Percentiles rank a stretch among this genome's conserved stretches.
phyloP scores from a whole-genome alignment of 129 eudicot genomes.

The Flaveria sonorensis region DNA sequence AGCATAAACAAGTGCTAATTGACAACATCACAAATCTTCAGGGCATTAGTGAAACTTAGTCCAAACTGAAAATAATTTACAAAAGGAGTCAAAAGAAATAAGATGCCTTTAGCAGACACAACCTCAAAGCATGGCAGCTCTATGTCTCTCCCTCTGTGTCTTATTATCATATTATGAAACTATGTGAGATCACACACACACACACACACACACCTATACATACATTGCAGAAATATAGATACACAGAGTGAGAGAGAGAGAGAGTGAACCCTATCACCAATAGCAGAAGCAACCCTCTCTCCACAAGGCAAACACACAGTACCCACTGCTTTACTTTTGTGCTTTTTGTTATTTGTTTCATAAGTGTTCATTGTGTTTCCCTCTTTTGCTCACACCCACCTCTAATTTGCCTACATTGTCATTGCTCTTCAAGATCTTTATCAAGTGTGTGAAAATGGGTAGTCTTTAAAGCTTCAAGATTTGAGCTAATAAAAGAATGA shows the following conservation, averaged over 20 bases:
- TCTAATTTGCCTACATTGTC: constrained; percentile 26
- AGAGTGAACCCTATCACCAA: constrained; percentile 18
- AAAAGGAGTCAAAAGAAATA: constrained; percentile 39
- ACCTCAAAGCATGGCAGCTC: constrained; percentile 46
- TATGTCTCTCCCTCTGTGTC: constrained; percentile 40
- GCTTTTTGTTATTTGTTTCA: constrained; percentile 23
- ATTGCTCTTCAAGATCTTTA: constrained; percentile 30
- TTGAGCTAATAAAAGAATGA: no score
- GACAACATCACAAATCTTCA: not conserved
- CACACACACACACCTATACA: constrained; percentile 23
- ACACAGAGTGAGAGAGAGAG: constrained; percentile 3
- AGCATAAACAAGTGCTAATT: constrained; percentile 4
- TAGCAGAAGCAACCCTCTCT: constrained; percentile 21
- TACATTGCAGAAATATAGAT: constrained; percentile 20
- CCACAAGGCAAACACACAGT: constrained; percentile 25
- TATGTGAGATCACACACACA: constrained; percentile 22
- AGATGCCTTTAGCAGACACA: constrained; percentile 46
- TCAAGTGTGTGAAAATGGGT: no score
- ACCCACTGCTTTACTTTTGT: constrained; percentile 18
- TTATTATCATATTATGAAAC: constrained; percentile 24
- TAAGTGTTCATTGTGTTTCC: constrained; percentile 35
- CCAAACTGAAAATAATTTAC: constrained; percentile 9
- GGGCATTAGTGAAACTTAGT: not conserved
- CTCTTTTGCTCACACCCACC: constrained; percentile 17
- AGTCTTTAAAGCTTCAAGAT: not conserved